Base-by-base conservation (phyloP, 306 rosid genomes). In the Malus sylvestris region DNA sequence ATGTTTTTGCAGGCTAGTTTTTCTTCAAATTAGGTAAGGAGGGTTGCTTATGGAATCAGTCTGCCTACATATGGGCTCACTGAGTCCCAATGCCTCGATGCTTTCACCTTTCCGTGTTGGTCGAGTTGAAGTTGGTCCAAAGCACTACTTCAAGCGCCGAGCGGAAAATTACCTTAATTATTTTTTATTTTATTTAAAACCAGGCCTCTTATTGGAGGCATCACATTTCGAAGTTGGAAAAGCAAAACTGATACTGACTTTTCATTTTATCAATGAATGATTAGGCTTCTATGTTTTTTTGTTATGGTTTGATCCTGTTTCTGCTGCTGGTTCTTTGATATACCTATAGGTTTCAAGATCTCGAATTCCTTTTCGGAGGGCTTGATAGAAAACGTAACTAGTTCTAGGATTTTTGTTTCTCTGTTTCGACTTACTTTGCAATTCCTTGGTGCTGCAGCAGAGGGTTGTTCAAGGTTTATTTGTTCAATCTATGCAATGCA, bases 201-300 rank as follows among this genome's bases (percentile, higher is more conserved):
- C 88, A 76, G 65, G 63, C 79, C 76, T 81, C 89, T 70, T 53
- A 11, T 62, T 76, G 77, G 81, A 86, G 82, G 84, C 79, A 80
- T 67, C 82, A 72, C 79, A 76, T 83, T 76, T 77, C 75, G 70
- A 80, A 86, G 74, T 80, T 72, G 72, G 72, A 81, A 74, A 83
- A 67, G 61, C 78, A 79, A 62, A 80, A 71, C 82, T 70, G 73
- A 85, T 65, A 79, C 64, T n/a, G 58, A 84, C 78, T 75, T 81
- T 74, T 63, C 67, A 72, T 70, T 74, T 77, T 81, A 85, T 69
- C 76, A 82, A 80, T 76, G 81, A 87, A 77, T 65, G 81, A 64
- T 83, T 80, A 85, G 71, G 78, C 79, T 86, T 69, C 82, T 72
- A 44, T 67, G 25, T 16, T 42, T 58, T 76, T 81, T 80, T 57